Evolutionary conservation across 2,329 filamentous ascomycete genomes (phyloP), one percentile per base, ranked within the genome.

Genomic region (Chaetomiaceae sp.): DNA sequence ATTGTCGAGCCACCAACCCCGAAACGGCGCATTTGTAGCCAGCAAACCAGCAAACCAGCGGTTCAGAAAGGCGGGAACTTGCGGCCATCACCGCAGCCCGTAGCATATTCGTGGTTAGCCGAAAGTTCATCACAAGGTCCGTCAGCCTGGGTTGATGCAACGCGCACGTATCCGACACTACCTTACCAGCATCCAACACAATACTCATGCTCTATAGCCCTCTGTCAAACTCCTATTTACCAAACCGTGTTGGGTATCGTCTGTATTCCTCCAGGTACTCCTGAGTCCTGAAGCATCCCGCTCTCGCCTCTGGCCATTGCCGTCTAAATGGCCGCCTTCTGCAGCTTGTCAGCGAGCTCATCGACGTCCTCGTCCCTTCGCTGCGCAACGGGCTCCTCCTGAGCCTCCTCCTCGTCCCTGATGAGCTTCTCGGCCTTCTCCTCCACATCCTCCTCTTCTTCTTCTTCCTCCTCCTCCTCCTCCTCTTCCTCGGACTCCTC

Each of bases 321-420:
- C 14, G 20, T 47, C 33, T 47, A 83, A 59, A 83, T 78, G 44
- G 63, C 68, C 22, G 89, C 88, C 80, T 91, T 91, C 57, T 80
- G 82, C 62, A 97, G 72, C 65, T 83, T 78, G 68, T 86, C 81
- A 15, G 90, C 87, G 65, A 97, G 74, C 42, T 84, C 84, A 64
- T 96, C 91, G 36, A 97, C 88, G 29, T 88, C 87, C 69, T 84
- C 82, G 67, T 91, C 84, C 70, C 89, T 80, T 60, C 81, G 71
- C 69, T 86, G 81, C 15, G 82, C 78, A n/a, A 85, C 82, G 37
- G 88, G 86, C 70, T 91, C 81, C 59, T 87, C 79, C 70, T 90
- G 86, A 1, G 85, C 86, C 65, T 83, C 78, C 62, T 90, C 80
- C 4, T 85, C 87, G 60, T 87, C 83, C 71, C 85, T 81, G 62